A percentile compares a stretch with the other conserved stretches of the same genome.
phyloP scores from a whole-genome alignment of 1,284 basidiomycete species.

The Ustilago vetiveriae region DNA sequence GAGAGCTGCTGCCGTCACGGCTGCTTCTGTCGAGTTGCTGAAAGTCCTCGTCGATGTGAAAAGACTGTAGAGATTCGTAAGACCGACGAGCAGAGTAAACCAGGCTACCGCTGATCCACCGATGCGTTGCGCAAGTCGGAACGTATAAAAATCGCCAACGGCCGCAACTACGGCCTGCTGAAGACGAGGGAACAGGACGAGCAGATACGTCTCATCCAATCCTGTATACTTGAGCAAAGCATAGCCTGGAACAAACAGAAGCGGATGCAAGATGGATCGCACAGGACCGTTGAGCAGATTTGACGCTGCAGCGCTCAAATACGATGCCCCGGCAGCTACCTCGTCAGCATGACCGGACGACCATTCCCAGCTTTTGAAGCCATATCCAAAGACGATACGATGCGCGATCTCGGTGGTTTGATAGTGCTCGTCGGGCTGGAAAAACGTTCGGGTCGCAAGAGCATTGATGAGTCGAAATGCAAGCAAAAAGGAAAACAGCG shows the following conservation, averaged over 20 bases:
- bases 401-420: constrained; percentile 95
- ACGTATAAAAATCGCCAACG: constrained; percentile 80
- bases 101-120: constrained; percentile 74
- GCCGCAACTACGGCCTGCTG: constrained; percentile 84
- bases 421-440: constrained; percentile 98
- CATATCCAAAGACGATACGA: constrained; percentile 86
- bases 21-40: constrained; percentile 91
- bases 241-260: constrained; percentile 80
- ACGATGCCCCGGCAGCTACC: background rate
- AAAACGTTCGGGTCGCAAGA: constrained; percentile 82
- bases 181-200: constrained; percentile 73
- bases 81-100: constrained; percentile 73
- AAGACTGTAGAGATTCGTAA: constrained; percentile 86
- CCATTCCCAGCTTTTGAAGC: constrained; percentile 98
- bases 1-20: constrained; percentile 82
- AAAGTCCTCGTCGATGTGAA: constrained; percentile 86
- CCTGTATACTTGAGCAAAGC: constrained; percentile 74
- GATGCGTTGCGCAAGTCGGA: constrained; percentile 73
- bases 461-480: constrained; percentile 70
- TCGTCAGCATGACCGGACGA: background rate
- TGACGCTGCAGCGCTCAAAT: constrained; percentile 1
- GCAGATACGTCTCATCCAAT: constrained; percentile 70
- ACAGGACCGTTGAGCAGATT: constrained; percentile 58
- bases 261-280: constrained; percentile 66
- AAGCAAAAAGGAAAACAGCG: constrained; percentile 54